phyloP scores from a whole-genome alignment of 2,329 filamentous ascomycete species.

The Xylariaceae sp. region DNA sequence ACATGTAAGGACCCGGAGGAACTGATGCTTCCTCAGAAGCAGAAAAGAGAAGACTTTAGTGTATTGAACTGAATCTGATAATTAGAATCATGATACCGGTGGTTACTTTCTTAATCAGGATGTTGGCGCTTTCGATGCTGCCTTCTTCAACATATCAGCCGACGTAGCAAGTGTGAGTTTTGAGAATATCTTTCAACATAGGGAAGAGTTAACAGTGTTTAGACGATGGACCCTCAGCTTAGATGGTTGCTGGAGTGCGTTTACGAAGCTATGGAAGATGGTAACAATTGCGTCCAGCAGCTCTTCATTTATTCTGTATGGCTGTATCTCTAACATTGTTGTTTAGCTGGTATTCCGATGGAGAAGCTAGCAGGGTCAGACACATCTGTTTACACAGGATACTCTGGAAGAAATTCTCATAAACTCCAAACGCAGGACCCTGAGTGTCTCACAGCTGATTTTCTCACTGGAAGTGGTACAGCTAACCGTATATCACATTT shows the following conservation, averaged over 20 bases:
- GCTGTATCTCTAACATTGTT: not conserved
- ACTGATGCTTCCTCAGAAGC: too few relatives aligned
- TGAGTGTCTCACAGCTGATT: not conserved
- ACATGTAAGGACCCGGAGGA: too few relatives aligned
- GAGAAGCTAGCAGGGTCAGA: conserved; percentile 16
- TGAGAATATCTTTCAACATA: too few relatives aligned
- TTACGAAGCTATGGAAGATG: conserved; percentile 42
- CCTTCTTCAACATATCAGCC: conserved; percentile 43
- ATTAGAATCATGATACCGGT: conserved; percentile 21
- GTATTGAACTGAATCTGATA: too few relatives aligned
- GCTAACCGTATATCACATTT: conserved; percentile 17
- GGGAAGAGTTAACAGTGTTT: too few relatives aligned
- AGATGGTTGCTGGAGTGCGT: conserved; percentile 39
- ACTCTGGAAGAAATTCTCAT: not conserved
- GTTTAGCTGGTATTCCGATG: conserved; percentile 8
- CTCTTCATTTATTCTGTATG: not conserved
- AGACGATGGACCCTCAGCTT: conserved; percentile 44
- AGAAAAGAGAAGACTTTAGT: too few relatives aligned
- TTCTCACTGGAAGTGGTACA: not conserved
- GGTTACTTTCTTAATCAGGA: conserved; percentile 42
- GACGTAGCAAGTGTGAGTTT: conserved; percentile 31
- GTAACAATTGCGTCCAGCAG: conserved; percentile 17
- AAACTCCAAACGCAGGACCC: not conserved
- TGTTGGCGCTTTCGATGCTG: conserved; percentile 42
- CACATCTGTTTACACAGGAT: conserved; percentile 16